Evolutionary conservation across 208 protist species (phyloP).

Genomic region (Acanthamoeba culbertsoni): DNA sequence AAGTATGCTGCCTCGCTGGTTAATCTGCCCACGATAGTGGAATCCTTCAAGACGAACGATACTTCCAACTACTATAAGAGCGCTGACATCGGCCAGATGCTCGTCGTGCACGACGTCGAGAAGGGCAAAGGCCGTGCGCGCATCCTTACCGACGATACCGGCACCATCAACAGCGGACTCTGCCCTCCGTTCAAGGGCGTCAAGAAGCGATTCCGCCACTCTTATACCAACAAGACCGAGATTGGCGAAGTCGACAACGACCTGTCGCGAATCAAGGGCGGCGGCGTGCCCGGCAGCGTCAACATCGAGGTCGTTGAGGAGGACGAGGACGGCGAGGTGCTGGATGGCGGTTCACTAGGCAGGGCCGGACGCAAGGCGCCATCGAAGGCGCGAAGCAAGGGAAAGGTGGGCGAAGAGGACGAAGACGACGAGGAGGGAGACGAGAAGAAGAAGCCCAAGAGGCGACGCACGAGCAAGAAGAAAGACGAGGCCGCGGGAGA

Average conservation of each 20-base stretch:
- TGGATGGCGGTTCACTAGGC: not conserved
- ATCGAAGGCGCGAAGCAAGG: not conserved
- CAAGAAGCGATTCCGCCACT: not conserved
- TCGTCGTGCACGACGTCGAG: constrained; percentile 33
- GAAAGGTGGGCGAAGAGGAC: not conserved
- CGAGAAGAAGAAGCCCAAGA: not conserved
- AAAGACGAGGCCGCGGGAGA: not conserved
- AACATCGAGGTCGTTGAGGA: constrained; percentile 19
- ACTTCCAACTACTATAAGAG: constrained; percentile 43
- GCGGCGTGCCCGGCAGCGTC: constrained; percentile 7
- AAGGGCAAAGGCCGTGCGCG: constrained; percentile 33
- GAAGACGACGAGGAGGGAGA: not conserved
- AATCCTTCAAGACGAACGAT: constrained; percentile 48
- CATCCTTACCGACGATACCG: not conserved
- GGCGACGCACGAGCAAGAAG: not conserved
- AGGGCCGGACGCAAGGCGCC: not conserved
- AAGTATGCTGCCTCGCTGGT: constrained; percentile 35
- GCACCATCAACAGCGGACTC: constrained; percentile 21
- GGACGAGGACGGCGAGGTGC: constrained; percentile 8
- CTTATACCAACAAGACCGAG: not conserved
- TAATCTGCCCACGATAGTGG: not conserved
- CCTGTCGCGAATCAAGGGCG: not conserved
- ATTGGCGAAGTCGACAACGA: constrained; percentile 9
- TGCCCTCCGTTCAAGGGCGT: constrained; percentile 8
- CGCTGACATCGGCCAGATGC: constrained; percentile 44